These are phyloP conservation scores for Pichia terricola DNA, from an alignment of 1,139 yeast genomes.

Conservation along the genomic window DNA sequence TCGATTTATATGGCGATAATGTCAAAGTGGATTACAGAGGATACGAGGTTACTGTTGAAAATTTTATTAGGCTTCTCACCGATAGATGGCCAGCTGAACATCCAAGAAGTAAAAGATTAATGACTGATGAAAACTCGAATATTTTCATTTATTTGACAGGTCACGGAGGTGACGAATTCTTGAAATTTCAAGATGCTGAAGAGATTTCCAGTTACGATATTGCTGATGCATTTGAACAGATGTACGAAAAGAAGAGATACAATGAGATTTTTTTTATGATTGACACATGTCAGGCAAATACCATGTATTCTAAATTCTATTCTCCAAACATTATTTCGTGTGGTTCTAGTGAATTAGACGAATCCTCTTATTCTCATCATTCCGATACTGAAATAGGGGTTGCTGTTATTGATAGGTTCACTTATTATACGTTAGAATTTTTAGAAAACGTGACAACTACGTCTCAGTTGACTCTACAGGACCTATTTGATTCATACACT, in stretches of 20 bases:
- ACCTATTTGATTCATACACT: constrained; percentile 75
- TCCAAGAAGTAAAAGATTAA: constrained; percentile 80
- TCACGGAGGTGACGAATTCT: constrained; percentile 96
- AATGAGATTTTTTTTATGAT: constrained; percentile 95
- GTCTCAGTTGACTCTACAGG: constrained; percentile 67
- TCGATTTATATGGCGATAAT: constrained; percentile 88
- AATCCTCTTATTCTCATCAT: constrained; percentile 90
- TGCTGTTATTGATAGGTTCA: constrained; percentile 93
- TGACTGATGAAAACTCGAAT: constrained; percentile 90
- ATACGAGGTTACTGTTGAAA: constrained; percentile 95
- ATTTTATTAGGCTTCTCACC: constrained; percentile 77
- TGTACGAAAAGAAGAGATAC: constrained; percentile 91
- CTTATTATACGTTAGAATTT: constrained; percentile 84
- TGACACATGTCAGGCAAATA: constrained; percentile 97
- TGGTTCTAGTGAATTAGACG: constrained; percentile 85
- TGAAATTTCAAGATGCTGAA: constrained; percentile 97
- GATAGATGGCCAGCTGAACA: constrained; percentile 94
- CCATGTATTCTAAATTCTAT: constrained; percentile 89
- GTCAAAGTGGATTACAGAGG: constrained; percentile 97
- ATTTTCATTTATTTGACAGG: constrained; percentile 95
- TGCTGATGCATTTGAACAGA: constrained; percentile 95
- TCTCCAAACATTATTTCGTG: constrained; percentile 90
- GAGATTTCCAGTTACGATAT: constrained; percentile 92
- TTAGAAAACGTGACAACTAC: constrained; percentile 72
- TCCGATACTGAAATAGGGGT: constrained; percentile 95